Conservation (phyloP, 2,329 filamentous ascomycete genomes). For the Plenodomus biglobosus region DNA sequence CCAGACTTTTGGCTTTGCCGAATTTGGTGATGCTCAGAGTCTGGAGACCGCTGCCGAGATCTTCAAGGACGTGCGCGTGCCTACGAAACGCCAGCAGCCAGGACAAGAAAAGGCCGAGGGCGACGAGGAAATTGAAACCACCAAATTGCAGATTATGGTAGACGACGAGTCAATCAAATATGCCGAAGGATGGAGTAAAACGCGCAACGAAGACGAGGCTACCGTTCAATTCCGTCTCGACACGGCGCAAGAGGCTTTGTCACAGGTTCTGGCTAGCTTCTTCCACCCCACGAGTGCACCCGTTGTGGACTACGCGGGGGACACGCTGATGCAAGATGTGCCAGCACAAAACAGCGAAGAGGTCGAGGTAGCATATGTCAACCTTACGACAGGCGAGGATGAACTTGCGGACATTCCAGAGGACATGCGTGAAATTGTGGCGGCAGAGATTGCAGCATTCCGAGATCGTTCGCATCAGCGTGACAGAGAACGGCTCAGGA, state of each 20-base stretch:
- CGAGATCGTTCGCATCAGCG: constrained; percentile 85
- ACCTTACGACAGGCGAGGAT: constrained; percentile 73
- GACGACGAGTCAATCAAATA: constrained; percentile 84
- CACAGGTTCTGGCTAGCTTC: constrained; percentile 68
- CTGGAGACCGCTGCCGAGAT: constrained; percentile 83
- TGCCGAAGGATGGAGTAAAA: constrained; percentile 76
- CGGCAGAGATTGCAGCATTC: constrained; percentile 91
- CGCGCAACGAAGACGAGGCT: constrained; percentile 63
- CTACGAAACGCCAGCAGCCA: constrained; percentile 70
- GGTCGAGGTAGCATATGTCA: constrained; percentile 87
- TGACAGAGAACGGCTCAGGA: constrained; percentile 81
- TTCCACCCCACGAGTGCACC: constrained; percentile 61
- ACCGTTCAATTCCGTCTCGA: constrained; percentile 69
- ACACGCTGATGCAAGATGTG: constrained; percentile 68
- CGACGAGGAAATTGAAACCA: constrained; percentile 61
- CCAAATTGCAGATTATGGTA: constrained; percentile 67
- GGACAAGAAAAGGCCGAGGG: constrained; percentile 48
- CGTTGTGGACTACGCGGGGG: constrained; percentile 62
- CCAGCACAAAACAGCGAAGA: constrained; percentile 58
- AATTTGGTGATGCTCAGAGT: constrained; percentile 90
- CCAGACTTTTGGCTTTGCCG: constrained; percentile 89
- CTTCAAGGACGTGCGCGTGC: constrained; percentile 78
- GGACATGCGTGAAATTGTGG: constrained; percentile 93
- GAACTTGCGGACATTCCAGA: constrained; percentile 93
- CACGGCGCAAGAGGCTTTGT: constrained; percentile 67